phyloP scores from a whole-genome alignment of 257 asterid species.

The Gardenia jasminoides region DNA sequence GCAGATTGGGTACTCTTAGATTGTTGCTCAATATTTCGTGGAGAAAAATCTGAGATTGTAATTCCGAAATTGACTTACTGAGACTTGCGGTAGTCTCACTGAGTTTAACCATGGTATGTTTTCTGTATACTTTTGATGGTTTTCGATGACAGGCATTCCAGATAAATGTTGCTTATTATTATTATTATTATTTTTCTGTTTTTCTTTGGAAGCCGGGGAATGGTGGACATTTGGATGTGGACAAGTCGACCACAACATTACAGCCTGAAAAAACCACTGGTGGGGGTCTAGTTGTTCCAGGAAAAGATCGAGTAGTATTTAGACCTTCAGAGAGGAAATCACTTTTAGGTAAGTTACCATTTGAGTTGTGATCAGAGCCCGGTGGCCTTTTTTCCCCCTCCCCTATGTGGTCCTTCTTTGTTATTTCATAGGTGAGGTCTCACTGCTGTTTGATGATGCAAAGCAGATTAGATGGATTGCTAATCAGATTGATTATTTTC shows the following conservation, averaged over 20 bases:
- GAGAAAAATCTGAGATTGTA: too few relatives aligned
- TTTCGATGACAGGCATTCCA: too few relatives aligned
- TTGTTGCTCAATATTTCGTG: too few relatives aligned
- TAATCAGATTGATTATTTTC: background rate
- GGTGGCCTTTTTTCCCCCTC: too few relatives aligned
- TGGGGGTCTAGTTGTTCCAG: slow-evolving; percentile 68
- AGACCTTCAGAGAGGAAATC: slow-evolving; percentile 68
- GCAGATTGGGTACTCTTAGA: too few relatives aligned
- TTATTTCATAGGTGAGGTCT: background rate
- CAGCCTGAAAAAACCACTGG: slow-evolving; percentile 54
- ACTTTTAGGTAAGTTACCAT: slow-evolving; percentile 46
- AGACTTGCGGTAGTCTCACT: too few relatives aligned
- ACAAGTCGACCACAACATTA: slow-evolving; percentile 48
- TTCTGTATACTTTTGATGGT: too few relatives aligned
- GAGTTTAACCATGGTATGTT: too few relatives aligned
- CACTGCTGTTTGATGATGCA: background rate
- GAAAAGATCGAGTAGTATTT: slow-evolving; percentile 64
- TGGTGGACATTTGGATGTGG: slow-evolving; percentile 36
- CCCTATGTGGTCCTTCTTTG: too few relatives aligned
- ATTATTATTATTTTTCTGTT: background rate
- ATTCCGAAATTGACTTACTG: too few relatives aligned
- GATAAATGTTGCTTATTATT: too few relatives aligned
- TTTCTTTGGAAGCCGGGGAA: slow-evolving; percentile 27
- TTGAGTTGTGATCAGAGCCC: too few relatives aligned
- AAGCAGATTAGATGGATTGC: background rate